Evolutionary conservation across 2,329 filamentous ascomycete genomes (phyloP).

Genomic region (Grosmannia clavigera): DNA sequence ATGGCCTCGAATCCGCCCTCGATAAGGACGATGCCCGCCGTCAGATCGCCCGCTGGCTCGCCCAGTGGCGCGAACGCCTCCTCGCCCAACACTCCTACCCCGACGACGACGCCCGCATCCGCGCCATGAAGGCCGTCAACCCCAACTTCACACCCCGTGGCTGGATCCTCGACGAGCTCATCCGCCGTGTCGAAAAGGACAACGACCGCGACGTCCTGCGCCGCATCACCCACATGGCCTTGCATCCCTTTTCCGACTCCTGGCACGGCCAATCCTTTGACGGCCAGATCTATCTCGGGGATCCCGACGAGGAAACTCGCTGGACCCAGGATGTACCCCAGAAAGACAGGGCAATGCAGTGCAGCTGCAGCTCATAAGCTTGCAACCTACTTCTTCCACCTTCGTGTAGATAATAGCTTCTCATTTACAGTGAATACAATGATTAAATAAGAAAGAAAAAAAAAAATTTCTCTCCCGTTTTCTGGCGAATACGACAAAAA

Average conservation of each 20-base stretch:
- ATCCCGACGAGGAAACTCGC: conserved; percentile 63
- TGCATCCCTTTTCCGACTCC: conserved; percentile 71
- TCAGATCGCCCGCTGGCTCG: conserved; percentile 67
- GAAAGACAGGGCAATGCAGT: conserved; percentile 71
- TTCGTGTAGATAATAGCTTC: neutral
- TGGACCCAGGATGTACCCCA: conserved; percentile 80
- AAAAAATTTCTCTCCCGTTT: neutral
- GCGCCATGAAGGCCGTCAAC: conserved; percentile 74
- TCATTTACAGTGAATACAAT: neutral
- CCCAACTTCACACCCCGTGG: conserved; percentile 84
- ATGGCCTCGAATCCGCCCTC: conserved; percentile 47
- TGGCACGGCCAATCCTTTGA: conserved; percentile 47
- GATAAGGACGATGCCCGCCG: conserved; percentile 38
- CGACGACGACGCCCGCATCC: conserved; percentile 46
- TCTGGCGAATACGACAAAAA: neutral
- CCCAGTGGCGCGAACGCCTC: conserved; percentile 60
- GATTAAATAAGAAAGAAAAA: neutral
- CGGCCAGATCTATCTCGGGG: conserved; percentile 37
- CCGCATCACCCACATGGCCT: conserved; percentile 68
- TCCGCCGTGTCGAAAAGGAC: conserved; percentile 74
- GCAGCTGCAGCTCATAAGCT: conserved; percentile 76
- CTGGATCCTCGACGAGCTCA: conserved; percentile 91
- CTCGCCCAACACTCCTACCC: conserved; percentile 54
- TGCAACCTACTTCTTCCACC: neutral
- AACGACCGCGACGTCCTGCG: conserved; percentile 68